Base-by-base conservation (phyloP, 768 basidiomycete genomes). In the Phaffia tasmanica region DNA sequence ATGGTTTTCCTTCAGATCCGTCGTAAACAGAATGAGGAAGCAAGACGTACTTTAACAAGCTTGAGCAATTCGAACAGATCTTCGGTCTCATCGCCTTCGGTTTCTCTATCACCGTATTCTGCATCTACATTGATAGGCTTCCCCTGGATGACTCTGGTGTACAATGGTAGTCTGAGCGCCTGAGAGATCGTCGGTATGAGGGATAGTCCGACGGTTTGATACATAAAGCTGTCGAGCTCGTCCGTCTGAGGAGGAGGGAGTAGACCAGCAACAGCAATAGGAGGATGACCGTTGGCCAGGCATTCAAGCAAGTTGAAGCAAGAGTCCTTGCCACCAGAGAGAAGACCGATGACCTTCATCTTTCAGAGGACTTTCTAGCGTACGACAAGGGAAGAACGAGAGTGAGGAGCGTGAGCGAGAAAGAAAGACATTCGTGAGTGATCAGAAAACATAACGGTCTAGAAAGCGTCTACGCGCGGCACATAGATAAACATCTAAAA, bases 201-300 rank as follows among this genome's bases (percentile, higher is more conserved):
- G 65, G 91, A 89, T 74, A 97, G 93, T 0, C 93, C 95, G 30
- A 99, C 93, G n/a, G 94, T 97, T 76, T 99, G 95, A 76, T 97
- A 99, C 76, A 99, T 81, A 78, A 91, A 98, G 27, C 93, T 97
- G 77, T 99, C 93, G 73, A 98, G 83, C 80, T 99, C 95, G 80
- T 98, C 95, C 95, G 76, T n/a, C 25, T 25, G 54, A 69, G 18
- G 16, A 9, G 18, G 46, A 42, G 95, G 95, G 15, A 88, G 81
- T 53, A 99, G 80, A 50, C 90, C 89, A 5, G 91, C 95, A 23
- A 91, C 85, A 15, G 91, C 90, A 11, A 92, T 78, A 50, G 97
- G 83, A 67, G 87, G 80, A 74, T 99, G 94, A 1, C 89, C 86
- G 73, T 95, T 89, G 67, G 81, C 80, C 57, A 83, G 78, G 74